Evolutionary conservation across 2,329 filamentous ascomycete genomes (phyloP).

Genomic region (Aspergillus tamarii): DNA sequence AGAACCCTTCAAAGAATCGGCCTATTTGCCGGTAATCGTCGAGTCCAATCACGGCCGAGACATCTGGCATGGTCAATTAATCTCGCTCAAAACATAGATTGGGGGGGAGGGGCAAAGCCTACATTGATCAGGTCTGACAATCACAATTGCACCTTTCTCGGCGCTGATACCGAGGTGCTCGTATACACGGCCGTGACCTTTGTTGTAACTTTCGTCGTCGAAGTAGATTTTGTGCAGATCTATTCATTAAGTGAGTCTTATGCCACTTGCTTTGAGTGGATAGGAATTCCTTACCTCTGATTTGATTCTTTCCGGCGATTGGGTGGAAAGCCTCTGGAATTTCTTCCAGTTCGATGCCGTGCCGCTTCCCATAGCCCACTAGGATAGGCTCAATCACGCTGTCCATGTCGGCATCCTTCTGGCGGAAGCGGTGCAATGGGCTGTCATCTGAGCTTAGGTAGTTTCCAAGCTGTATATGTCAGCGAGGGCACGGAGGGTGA

Average conservation of each 20-base stretch:
- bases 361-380: conserved; percentile 54
- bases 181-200: conserved; percentile 61
- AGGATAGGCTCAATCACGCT: conserved; percentile 62
- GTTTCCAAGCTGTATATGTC: conserved; percentile 38
- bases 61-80: conserved; percentile 31
- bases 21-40: conserved; percentile 37
- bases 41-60: conserved; percentile 42
- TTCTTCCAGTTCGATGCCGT: conserved; percentile 53
- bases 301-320: conserved; percentile 57
- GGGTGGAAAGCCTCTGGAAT: conserved; percentile 63
- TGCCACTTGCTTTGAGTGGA: not conserved
- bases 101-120: conserved; percentile 27
- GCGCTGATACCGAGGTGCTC: conserved; percentile 58
- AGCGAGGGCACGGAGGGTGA: conserved; percentile 12
- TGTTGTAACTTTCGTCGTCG: conserved; percentile 59
- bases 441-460: conserved; percentile 47
- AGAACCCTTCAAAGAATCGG: conserved; percentile 40
- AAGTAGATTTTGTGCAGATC: conserved; percentile 63
- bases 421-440: conserved; percentile 49
- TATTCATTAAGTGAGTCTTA: conserved; percentile 25
- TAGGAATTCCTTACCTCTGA: conserved; percentile 50
- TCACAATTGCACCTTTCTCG: conserved; percentile 50
- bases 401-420: conserved; percentile 50
- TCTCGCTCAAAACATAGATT: not conserved
- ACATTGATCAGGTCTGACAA: conserved; percentile 67